A percentile compares a stretch with the other conserved stretches of the same genome.
Conservation (phyloP, 441 rosid species). For the Syzygium malaccense region DNA sequence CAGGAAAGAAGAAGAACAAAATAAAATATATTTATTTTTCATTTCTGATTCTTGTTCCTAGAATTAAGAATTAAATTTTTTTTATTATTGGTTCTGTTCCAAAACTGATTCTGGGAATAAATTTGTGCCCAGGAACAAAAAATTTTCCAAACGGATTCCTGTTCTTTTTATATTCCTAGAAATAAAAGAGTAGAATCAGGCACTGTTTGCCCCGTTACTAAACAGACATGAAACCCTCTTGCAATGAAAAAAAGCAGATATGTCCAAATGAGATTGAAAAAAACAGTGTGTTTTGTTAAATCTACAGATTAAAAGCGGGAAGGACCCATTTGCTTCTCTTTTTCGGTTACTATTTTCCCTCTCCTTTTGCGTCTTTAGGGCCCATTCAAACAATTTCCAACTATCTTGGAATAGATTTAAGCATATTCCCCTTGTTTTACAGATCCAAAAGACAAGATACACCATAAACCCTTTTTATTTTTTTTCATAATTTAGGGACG, state of each 20-base stretch:
- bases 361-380: not conserved
- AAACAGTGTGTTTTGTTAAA: not conserved
- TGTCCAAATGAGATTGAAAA: not conserved
- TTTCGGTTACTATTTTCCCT: not conserved
- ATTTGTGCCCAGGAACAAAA: no score
- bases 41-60: no score
- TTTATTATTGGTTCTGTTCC: no score
- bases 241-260: not conserved
- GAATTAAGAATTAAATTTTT: no score
- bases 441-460: not conserved
- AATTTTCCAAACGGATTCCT: no score
- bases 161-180: accelerated
- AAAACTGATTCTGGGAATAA: no score
- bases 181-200: no score
- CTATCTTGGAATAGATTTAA: not conserved
- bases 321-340: not conserved
- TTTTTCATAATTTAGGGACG: not conserved
- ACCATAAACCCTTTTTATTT: not conserved
- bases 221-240: not conserved
- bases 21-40: no score
- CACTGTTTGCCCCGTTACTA: no score
- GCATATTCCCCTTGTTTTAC: not conserved
- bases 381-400: not conserved
- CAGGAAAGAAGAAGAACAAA: no score
- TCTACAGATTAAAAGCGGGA: not conserved